Evolutionary conservation across 345 rosid species (phyloP).

Genomic region (Salix koriyanagi): DNA sequence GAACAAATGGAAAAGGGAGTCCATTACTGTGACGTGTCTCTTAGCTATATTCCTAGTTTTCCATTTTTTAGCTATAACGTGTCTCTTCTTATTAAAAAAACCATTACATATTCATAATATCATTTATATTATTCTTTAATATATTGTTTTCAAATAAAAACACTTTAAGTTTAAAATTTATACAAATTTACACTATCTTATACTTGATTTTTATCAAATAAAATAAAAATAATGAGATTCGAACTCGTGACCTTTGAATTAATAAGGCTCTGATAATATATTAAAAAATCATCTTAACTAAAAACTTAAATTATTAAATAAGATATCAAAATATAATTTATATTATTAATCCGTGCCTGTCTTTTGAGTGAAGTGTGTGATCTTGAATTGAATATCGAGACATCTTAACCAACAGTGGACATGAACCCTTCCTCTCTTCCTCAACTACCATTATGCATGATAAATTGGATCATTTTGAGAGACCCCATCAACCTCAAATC

Average conservation of each 20-base stretch:
- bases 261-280: accelerated
- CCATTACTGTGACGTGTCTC: neutral
- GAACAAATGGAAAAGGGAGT: neutral
- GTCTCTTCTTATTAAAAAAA: neutral
- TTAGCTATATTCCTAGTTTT: no score
- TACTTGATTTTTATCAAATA: no score
- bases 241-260: accelerated
- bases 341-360: neutral
- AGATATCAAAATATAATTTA: no score
- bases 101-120: no score
- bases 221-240: no score
- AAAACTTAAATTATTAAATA: no score
- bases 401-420: conserved; percentile 4
- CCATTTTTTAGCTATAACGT: neutral
- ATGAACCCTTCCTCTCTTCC: conserved; percentile 4
- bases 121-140: no score
- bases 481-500: neutral
- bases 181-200: no score
- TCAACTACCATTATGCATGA: conserved; percentile 4
- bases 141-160: no score
- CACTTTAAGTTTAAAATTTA: no score
- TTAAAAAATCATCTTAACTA: no score
- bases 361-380: neutral
- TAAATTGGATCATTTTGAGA: neutral
- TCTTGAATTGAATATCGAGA: neutral